These are phyloP conservation scores for Lavandula angustifolia DNA, from an alignment of 257 asterid genomes.

Conservation along the genomic window DNA sequence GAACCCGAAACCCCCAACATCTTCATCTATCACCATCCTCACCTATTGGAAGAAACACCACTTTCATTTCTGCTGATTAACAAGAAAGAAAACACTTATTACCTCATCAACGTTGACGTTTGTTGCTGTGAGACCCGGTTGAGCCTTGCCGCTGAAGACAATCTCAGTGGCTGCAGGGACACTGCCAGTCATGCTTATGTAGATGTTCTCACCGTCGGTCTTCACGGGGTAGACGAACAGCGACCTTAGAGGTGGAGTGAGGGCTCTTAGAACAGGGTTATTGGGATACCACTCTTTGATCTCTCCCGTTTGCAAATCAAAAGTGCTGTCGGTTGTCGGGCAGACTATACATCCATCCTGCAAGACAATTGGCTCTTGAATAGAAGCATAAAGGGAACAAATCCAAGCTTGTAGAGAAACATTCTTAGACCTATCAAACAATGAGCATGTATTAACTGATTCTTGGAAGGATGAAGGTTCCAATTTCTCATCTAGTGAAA, in stretches of 20 bases:
- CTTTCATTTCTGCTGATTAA: background rate
- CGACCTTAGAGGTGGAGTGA: constrained; percentile 78
- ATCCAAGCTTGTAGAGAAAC: too few relatives aligned
- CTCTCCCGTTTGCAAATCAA: constrained; percentile 72
- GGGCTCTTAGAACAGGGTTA: constrained; percentile 84
- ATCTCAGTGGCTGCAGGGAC: constrained; percentile 68
- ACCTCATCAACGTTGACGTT: constrained; percentile 95
- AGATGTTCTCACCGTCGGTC: constrained; percentile 66
- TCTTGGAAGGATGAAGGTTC: too few relatives aligned
- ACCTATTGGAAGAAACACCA: constrained; percentile 46
- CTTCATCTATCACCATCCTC: constrained; percentile 81
- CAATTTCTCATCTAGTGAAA: too few relatives aligned
- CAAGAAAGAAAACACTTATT: background rate
- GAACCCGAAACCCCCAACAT: constrained; percentile 70
- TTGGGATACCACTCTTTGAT: constrained; percentile 96
- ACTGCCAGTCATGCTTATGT: constrained; percentile 55
- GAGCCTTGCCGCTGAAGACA: constrained; percentile 95
- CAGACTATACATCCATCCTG: constrained; percentile 97
- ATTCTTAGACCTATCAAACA: too few relatives aligned
- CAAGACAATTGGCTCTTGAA: background rate
- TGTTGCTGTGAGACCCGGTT: constrained; percentile 81
- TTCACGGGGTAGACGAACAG: constrained; percentile 65
- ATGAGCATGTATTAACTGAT: too few relatives aligned
- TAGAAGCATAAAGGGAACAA: too few relatives aligned
- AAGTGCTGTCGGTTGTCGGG: constrained; percentile 94